A percentile compares a stretch with the other conserved stretches of the same genome.
phyloP scores from a whole-genome alignment of 208 protist species.

The Zelonia costaricensis region DNA sequence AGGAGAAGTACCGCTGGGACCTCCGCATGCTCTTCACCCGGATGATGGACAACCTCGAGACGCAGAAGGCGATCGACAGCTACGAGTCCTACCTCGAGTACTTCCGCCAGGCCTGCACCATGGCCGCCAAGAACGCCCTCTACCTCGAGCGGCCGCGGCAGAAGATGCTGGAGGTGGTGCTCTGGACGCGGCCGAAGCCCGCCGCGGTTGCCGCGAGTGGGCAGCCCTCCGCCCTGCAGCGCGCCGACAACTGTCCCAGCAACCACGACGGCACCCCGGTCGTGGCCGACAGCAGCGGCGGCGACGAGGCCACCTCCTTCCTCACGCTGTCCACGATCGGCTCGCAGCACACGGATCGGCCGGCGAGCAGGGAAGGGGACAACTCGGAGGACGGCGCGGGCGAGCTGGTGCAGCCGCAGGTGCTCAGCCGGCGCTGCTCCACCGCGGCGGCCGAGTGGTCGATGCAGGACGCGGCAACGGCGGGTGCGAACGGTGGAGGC shows the following conservation, averaged over 20 bases:
- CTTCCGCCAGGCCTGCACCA: constrained; percentile 47
- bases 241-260: not conserved
- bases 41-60: constrained; percentile 71
- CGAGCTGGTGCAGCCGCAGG: not conserved
- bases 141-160: constrained; percentile 43
- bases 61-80: constrained; percentile 60
- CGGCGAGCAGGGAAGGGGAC: not conserved
- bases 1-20: constrained; percentile 74
- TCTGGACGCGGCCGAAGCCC: constrained; percentile 9
- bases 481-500: not conserved
- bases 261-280: constrained; percentile 4
- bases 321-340: not conserved
- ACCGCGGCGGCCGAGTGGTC: not conserved
- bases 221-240: not conserved
- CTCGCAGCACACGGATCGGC: not conserved
- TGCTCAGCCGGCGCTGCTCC: not conserved
- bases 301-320: not conserved
- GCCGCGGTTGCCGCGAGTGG: too few relatives aligned
- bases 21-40: constrained; percentile 63
- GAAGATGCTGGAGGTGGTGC: constrained; percentile 38
- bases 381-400: not conserved
- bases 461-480: not conserved
- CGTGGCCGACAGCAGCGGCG: not conserved
- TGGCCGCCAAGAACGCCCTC: constrained; percentile 33
- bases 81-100: constrained; percentile 53